phyloP scores from a whole-genome alignment of 805 yeast species.

The Wickerhamomyces sydowiorum region DNA sequence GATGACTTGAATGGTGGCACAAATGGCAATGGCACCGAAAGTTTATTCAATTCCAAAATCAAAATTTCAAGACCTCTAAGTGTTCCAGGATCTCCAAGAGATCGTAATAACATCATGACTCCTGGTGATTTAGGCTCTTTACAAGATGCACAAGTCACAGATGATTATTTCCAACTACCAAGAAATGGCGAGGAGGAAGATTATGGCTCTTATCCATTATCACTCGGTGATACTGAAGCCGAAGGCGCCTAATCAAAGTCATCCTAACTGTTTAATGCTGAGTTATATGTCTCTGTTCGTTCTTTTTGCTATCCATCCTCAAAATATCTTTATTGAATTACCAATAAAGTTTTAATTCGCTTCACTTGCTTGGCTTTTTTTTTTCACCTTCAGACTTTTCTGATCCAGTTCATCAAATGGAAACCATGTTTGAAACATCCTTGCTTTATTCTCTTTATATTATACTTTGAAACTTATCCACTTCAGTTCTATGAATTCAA shows the following conservation, averaged over 20 bases:
- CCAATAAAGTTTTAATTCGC: no score
- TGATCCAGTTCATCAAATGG: no score
- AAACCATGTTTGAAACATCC: no score
- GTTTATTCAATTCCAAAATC: constrained; percentile 38
- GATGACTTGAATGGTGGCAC: constrained; percentile 10
- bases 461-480: no score
- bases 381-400: no score
- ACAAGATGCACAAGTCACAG: constrained; percentile 80
- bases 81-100: constrained; percentile 96
- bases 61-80: constrained; percentile 88
- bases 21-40: constrained; percentile 9
- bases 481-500: no score
- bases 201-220: constrained; percentile 37
- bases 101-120: constrained; percentile 74
- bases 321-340: no score
- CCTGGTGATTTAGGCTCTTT: constrained; percentile 98
- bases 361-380: no score
- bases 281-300: not conserved
- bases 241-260: not conserved
- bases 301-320: not conserved
- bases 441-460: no score
- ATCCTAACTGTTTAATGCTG: no score
- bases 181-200: constrained; percentile 40
- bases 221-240: constrained; percentile 39
- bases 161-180: constrained; percentile 61